A percentile compares a stretch with the other conserved stretches of the same genome.
Evolutionary conservation across 2,329 filamentous ascomycete species (phyloP).

Genomic region (Beauveria scarabaeidicola): DNA sequence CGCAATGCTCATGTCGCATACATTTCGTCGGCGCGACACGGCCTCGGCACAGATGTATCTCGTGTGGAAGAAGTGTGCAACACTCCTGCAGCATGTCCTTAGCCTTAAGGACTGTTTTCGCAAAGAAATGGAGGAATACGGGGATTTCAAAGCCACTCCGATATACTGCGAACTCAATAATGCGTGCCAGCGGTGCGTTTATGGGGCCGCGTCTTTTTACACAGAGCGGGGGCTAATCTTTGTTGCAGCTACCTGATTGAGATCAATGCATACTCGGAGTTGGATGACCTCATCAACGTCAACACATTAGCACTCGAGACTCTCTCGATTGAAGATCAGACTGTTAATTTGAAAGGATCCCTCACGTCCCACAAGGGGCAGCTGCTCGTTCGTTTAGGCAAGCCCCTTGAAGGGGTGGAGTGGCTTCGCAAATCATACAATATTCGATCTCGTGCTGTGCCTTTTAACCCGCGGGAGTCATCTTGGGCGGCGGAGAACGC

Average conservation of each 20-base stretch:
- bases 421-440: not conserved
- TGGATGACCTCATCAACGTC: not conserved
- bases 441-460: not conserved
- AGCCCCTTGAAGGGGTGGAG: not conserved
- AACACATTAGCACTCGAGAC: not conserved
- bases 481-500: not conserved
- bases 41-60: conserved; percentile 9
- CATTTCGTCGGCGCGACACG: conserved; percentile 3
- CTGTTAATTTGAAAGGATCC: not conserved
- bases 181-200: not conserved
- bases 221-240: not conserved
- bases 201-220: not conserved
- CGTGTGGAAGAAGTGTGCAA: conserved; percentile 5
- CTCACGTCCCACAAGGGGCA: not conserved
- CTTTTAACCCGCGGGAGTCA: not conserved
- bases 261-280: not conserved
- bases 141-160: not conserved
- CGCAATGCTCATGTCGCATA: not conserved
- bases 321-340: not conserved
- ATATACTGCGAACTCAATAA: conserved; percentile 3
- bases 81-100: conserved; percentile 10
- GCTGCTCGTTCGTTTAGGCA: not conserved
- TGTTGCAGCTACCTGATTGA: not conserved
- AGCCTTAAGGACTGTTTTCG: not conserved
- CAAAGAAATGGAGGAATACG: not conserved